Evolutionary conservation across 2,329 filamentous ascomycete genomes (phyloP).

Genomic region (Mycocentrospora acerina): DNA sequence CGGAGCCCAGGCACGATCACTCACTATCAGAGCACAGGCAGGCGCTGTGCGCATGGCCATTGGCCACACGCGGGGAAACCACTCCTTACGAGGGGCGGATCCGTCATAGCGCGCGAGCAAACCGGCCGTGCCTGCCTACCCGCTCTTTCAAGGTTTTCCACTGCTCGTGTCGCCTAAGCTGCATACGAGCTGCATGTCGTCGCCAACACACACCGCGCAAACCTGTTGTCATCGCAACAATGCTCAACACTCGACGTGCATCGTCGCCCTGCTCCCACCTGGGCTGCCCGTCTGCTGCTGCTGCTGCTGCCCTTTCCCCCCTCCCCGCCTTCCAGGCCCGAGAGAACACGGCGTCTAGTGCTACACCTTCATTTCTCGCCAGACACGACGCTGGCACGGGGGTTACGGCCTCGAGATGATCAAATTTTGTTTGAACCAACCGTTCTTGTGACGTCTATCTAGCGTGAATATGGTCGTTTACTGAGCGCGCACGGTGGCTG

Average conservation of each 20-base stretch:
- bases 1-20: slow-evolving; percentile 17
- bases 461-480: slow-evolving; percentile 5
- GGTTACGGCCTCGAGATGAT: slow-evolving; percentile 7
- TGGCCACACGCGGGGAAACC: too few relatives aligned
- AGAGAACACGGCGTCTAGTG: slow-evolving; percentile 6
- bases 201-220: background rate
- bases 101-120: background rate
- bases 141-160: slow-evolving; percentile 5
- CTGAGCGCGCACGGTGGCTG: slow-evolving; percentile 3
- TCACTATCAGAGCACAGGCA: slow-evolving; percentile 14
- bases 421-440: slow-evolving; percentile 24
- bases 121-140: background rate
- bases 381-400: slow-evolving; percentile 3
- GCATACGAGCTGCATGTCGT: background rate
- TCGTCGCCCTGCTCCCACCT: too few relatives aligned
- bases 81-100: too few relatives aligned
- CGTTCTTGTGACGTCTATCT: slow-evolving; percentile 15
- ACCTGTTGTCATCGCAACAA: slow-evolving; percentile 9
- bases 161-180: too few relatives aligned
- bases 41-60: slow-evolving; percentile 4
- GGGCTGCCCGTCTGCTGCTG: too few relatives aligned
- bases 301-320: too few relatives aligned
- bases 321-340: too few relatives aligned
- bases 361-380: slow-evolving; percentile 11
- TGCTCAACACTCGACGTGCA: too few relatives aligned